A percentile compares a stretch with the other conserved stretches of the same genome.
Conservation (phyloP, 306 rosid genomes). For the Cyamopsis tetragonoloba region DNA sequence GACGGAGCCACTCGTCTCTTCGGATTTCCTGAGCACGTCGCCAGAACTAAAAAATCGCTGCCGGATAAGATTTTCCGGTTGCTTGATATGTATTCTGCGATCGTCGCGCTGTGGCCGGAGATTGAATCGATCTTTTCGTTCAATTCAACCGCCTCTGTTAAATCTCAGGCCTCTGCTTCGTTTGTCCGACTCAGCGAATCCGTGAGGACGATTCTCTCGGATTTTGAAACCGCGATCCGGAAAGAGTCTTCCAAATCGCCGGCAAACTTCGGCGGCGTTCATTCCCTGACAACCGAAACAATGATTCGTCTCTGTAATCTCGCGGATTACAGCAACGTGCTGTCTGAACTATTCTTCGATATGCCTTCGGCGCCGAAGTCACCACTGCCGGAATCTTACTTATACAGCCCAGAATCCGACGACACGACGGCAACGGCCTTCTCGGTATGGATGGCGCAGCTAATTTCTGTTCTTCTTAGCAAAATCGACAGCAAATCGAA, state of each 20-base stretch:
- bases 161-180: neutral
- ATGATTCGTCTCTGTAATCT: neutral
- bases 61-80: neutral
- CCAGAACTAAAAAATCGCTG: neutral
- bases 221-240: neutral
- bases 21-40: neutral
- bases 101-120: neutral
- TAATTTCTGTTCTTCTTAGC: neutral
- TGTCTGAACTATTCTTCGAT: neutral
- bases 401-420: neutral
- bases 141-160: neutral
- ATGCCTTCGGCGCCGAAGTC: neutral
- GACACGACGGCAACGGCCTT: neutral
- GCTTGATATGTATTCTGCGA: neutral
- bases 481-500: neutral
- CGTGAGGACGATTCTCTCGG: neutral
- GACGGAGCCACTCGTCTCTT: neutral
- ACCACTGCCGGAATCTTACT: neutral
- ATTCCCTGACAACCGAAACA: neutral
- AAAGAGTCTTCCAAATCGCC: constrained; percentile 6
- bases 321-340: constrained; percentile 13
- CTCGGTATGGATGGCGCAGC: neutral
- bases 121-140: constrained; percentile 2
- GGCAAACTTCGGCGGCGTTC: neutral
- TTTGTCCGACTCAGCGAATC: neutral